Base-by-base conservation (phyloP, 371 early-diverging fungal genomes). In the Mucor lusitanicus region DNA sequence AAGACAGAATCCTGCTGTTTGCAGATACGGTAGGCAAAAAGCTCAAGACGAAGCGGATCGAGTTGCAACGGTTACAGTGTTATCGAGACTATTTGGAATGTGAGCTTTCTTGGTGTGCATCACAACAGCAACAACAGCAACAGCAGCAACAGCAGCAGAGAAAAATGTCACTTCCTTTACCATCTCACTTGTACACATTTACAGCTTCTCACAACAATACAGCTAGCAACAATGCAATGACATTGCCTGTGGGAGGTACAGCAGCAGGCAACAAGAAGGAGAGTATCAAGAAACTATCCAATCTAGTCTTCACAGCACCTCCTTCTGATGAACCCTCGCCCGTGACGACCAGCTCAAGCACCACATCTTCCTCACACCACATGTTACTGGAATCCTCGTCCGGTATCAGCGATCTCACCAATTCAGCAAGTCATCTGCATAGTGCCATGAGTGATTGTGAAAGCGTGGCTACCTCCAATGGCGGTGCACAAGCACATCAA, bases 1-100 rank as follows among this genome's bases (percentile, higher is more conserved):
- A 86, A 33, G 85, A 90, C 44, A 77, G 83, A 42, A 84, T 88
- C 17, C 64, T 88, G 2, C 68, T 76, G 32, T 85, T 86, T 63
- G 90, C 89, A 6, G 84, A 86, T 5, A 66, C 67, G 6, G 76
- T 88, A 6, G 87, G 89, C 0, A 81, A 76, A 64, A 79, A 84
- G 27, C 68, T 92, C 6, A 82, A 80, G 57, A 75, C 73, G 11
- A 78, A 86, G 37, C 85, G 87, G 44, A 67, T 91, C 30, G 78
- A 84, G 33, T 74, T 90, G 50, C 90, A 88, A 46, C 78, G 86
- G 27, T 65, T 90, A 13, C 85, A 86, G 30, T 93, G 93, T 67
- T 93, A 91, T 73, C 77, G 87, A 17, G 90, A 90, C 35, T 87
- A 87, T 61, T 61, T 93, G n/a, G 88, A 91, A 65, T 81, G 81